Evolutionary conservation across 169 alveolate species (phyloP).

Genomic region (Eimeria acervulina): DNA sequence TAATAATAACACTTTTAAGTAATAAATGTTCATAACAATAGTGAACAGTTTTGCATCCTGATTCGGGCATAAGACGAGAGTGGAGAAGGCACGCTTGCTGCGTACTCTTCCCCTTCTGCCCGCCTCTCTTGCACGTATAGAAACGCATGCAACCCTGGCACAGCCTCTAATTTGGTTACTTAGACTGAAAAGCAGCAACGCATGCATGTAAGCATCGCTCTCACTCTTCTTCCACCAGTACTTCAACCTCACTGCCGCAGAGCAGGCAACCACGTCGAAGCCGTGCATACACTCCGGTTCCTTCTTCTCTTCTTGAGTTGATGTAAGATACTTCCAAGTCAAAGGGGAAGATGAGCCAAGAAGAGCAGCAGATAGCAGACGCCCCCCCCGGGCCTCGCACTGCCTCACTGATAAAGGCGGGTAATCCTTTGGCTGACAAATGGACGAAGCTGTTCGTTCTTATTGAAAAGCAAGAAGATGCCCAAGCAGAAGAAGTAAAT

Average conservation of each 20-base stretch:
- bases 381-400: not conserved
- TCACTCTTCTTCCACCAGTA: not conserved
- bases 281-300: no score
- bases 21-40: no score
- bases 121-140: not conserved
- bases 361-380: slow-evolving; percentile 12
- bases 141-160: not conserved
- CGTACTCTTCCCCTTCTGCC: no score
- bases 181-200: no score
- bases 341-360: not conserved
- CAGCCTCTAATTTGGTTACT: not conserved
- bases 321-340: not conserved
- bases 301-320: not conserved
- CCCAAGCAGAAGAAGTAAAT: not conserved
- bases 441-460: not conserved
- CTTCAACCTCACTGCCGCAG: not conserved
- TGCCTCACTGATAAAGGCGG: not conserved
- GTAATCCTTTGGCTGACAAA: not conserved
- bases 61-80: not conserved
- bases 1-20: not conserved
- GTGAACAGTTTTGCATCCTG: no score
- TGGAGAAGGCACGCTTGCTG: not conserved
- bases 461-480: not conserved
- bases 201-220: not conserved
- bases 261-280: not conserved